Base-by-base conservation (phyloP, 306 rosid species). In the Cicer chorassanicum region DNA sequence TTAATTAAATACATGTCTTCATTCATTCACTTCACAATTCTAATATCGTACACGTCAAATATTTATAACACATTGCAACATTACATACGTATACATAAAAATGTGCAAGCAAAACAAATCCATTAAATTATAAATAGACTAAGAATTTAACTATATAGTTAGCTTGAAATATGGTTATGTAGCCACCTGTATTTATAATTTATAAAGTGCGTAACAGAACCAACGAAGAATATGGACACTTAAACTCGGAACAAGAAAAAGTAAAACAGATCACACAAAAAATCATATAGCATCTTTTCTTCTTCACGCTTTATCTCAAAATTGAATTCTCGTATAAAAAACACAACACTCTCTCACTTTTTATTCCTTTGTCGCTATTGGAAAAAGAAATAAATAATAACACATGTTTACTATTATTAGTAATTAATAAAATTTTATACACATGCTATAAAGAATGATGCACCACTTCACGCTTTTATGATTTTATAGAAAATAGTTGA, bases 391-490 rank as follows among this genome's bases (percentile, higher is more conserved):
- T 11, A n/a, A 62, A 38, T 4, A 38, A n/a, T 15, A 62, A 7
- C 7, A 60, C 5, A 43, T 66, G 18, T 21, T 67, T 74, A 16
- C 80, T 81, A 60, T 29, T 61, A 49, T 24, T 66, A 48, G 83
- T 1, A 14, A 18, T 38, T 3, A 9, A 59, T 29, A 59, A 29
- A 5, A 36, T 29, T 19, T 54, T 36, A 29, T 41, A 59, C 49
- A 77, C 6, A 65, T 18, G 7, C 21, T 38, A 73, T 15, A 18
- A 6, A 18, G 3, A 41, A 60, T 7, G 38, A 6, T 62, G 64
- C 84, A 75, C 84, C 81, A 77, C 84, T 69, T 75, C 73, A 74
- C 53, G 38, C 1, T 7, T 59, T 42, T 9, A 13, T 60, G 72
- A 60, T 74, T 74, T 68, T 61, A 42, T 41, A 43, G 72, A 11